A percentile compares a stretch with the other conserved stretches of the same genome.
Evolutionary conservation across 495 filamentous ascomycete species (phyloP).

Genomic region (Viridothelium virens): DNA sequence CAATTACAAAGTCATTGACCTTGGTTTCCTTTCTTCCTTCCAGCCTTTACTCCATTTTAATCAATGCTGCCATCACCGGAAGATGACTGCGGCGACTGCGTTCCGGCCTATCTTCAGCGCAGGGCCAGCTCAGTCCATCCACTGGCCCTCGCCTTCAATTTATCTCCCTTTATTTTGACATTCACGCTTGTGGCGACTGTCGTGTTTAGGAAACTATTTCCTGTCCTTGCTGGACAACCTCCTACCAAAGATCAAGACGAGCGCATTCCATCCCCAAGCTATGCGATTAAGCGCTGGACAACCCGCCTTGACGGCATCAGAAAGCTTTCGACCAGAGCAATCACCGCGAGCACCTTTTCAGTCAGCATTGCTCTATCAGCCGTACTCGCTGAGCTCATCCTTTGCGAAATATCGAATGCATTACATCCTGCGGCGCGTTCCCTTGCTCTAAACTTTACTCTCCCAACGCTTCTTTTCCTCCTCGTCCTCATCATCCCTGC

Average conservation of each 20-base stretch:
- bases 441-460: conserved; percentile 54
- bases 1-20: neutral
- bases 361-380: conserved; percentile 63
- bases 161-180: conserved; percentile 53
- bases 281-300: conserved; percentile 18
- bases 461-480: conserved; percentile 56
- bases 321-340: conserved; percentile 22
- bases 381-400: conserved; percentile 65
- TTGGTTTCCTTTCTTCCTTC: neutral
- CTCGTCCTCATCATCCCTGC: conserved; percentile 62
- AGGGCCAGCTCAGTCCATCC: conserved; percentile 25
- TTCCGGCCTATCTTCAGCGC: conserved; percentile 26
- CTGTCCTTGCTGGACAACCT: conserved; percentile 50
- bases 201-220: conserved; percentile 56
- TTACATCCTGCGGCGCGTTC: conserved; percentile 54
- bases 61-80: conserved; percentile 10
- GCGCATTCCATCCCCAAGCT: conserved; percentile 41
- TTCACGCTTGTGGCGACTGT: conserved; percentile 50
- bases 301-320: conserved; percentile 15
- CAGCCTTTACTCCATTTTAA: neutral
- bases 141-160: conserved; percentile 40
- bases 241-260: conserved; percentile 42
- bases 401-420: conserved; percentile 71
- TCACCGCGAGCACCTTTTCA: conserved; percentile 59
- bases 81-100: conserved; percentile 42